Evolutionary conservation across 805 yeast genomes (phyloP).

Genomic region (Candida sphagnicola): DNA sequence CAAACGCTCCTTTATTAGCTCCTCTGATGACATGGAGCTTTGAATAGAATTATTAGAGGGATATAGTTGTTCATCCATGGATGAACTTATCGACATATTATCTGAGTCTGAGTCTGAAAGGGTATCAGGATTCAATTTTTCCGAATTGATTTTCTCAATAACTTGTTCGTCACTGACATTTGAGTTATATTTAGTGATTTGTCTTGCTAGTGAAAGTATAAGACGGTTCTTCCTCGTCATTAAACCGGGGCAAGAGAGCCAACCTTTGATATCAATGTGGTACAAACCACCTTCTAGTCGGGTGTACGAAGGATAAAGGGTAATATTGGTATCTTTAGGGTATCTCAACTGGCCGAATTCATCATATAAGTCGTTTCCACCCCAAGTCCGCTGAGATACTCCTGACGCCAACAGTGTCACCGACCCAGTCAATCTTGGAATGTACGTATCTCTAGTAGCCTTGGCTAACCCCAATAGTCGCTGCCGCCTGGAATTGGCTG

Average conservation of each 20-base stretch:
- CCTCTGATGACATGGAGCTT: constrained; percentile 29
- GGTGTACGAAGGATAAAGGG: constrained; percentile 42
- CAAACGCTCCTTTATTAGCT: constrained; percentile 57
- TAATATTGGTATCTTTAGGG: constrained; percentile 58
- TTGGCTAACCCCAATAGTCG: constrained; percentile 48
- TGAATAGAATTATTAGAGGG: constrained; percentile 1
- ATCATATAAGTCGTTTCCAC: constrained; percentile 23
- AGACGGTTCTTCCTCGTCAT: constrained; percentile 69
- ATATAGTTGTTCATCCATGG: constrained; percentile 4
- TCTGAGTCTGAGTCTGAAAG: constrained; percentile 16
- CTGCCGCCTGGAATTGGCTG: constrained; percentile 35
- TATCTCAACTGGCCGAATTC: constrained; percentile 27
- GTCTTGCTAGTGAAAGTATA: constrained; percentile 64
- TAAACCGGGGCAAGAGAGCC: constrained; percentile 66
- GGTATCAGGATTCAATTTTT: constrained; percentile 22
- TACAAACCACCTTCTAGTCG: constrained; percentile 21
- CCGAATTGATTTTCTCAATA: constrained; percentile 22
- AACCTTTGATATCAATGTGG: constrained; percentile 65
- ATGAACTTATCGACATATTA: constrained; percentile 16
- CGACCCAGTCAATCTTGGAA: constrained; percentile 48
- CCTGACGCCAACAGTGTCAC: constrained; percentile 47
- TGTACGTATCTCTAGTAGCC: constrained; percentile 53
- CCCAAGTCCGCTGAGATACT: constrained; percentile 31
- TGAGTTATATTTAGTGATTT: constrained; percentile 46
- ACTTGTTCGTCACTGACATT: constrained; percentile 15